These are phyloP conservation scores for Liquidambar formosana DNA, from an alignment of 164 flowering plant species.

Conservation along the genomic window DNA sequence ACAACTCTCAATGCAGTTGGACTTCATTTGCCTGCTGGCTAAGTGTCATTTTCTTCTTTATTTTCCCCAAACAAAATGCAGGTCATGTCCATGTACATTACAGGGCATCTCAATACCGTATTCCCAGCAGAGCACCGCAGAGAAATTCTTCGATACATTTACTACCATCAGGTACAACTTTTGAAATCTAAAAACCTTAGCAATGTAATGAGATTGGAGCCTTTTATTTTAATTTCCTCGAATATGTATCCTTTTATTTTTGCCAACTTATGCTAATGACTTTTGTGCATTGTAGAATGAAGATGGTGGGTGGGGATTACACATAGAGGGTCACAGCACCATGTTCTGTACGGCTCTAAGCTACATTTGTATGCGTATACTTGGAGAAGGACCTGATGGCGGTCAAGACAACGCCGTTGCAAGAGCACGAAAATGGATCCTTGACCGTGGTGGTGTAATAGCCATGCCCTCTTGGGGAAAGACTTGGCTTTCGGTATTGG, in stretches of 20 bases:
- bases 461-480: constrained; percentile 27
- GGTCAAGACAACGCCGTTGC: constrained; percentile 18
- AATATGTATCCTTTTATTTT: no score
- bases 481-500: constrained; percentile 17
- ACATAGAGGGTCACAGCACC: constrained; percentile 27
- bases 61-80: constrained; percentile 1
- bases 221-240: no score
- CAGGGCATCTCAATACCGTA: constrained; percentile 33
- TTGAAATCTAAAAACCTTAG: no score
- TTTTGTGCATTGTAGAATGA: constrained; percentile 18
- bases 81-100: constrained; percentile 36
- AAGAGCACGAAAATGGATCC: constrained; percentile 28
- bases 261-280: no score
- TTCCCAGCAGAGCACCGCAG: constrained; percentile 29
- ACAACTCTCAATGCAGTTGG: no score
- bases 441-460: constrained; percentile 25
- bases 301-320: constrained; percentile 55
- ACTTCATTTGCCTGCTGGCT: no score
- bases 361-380: constrained; percentile 23
- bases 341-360: constrained; percentile 27
- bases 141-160: constrained; percentile 42
- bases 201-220: neutral
- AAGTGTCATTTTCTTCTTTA: no score
- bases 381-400: constrained; percentile 24
- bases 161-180: constrained; percentile 43